Percentiles rank a stretch among this genome's conserved stretches.
These are phyloP conservation scores for Mycena albidolilacea DNA, from an alignment of 768 basidiomycete species.

Conservation along the genomic window DNA sequence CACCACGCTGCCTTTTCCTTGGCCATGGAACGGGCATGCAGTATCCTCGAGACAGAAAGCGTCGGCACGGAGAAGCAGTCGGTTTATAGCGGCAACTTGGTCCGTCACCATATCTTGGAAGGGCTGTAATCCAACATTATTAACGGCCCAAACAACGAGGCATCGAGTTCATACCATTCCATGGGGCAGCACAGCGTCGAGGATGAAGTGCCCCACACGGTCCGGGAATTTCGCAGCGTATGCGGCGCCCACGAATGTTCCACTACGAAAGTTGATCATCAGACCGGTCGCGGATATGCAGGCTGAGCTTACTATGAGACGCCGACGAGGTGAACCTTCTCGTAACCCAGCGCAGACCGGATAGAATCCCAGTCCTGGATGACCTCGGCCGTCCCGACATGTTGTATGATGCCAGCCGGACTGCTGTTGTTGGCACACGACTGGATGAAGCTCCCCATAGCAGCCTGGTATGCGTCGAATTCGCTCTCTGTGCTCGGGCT, in stretches of 20 bases:
- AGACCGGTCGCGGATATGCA: not conserved
- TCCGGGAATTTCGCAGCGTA: conserved; percentile 36
- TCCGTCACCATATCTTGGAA: conserved; percentile 32
- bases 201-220: conserved; percentile 35
- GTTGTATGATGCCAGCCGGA: conserved; percentile 36
- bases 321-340: conserved; percentile 29
- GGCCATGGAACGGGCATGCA: conserved; percentile 39
- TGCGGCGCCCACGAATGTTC: conserved; percentile 37
- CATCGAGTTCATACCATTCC: conserved; percentile 34
- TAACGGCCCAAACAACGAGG: not conserved
- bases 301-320: conserved; percentile 37
- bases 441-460: conserved; percentile 25
- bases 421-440: conserved; percentile 34
- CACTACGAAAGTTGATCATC: conserved; percentile 19
- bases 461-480: conserved; percentile 33
- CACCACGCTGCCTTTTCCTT: conserved; percentile 52
- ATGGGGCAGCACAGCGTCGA: conserved; percentile 40
- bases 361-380: conserved; percentile 41
- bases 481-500: conserved; percentile 36
- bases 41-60: conserved; percentile 38
- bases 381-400: conserved; percentile 37
- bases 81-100: conserved; percentile 39
- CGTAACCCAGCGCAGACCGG: conserved; percentile 37
- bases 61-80: conserved; percentile 40
- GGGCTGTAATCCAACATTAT: conserved; percentile 15